Evolutionary conservation across 2,329 filamentous ascomycete species (phyloP), one percentile per base, ranked within the genome.

Genomic region (Sporothrix pseudoabietina): DNA sequence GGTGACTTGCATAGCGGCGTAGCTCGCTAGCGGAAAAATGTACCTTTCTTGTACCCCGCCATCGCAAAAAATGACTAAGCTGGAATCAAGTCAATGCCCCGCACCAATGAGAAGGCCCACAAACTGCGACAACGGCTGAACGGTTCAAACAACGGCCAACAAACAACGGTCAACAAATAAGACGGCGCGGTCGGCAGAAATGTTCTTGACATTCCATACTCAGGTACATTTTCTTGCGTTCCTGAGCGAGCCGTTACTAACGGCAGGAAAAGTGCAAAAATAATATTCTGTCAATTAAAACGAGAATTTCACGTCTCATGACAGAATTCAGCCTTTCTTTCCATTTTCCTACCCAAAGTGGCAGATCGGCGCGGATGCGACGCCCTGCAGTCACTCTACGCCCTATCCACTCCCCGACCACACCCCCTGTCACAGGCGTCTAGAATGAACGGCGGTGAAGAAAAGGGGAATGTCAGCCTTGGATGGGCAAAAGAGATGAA

Each of bases 61-160:
- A 59, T 71, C 14, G 16, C 30, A 52, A 19, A 39, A 39, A 71
- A 44, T 71, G 69, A 71, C 69, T 47, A 71, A 71, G 30, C 22
- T 39, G 54, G n/a, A 14, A 61, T n/a, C 54, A 35, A 61, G 16
- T n/a, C 44, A 44, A 41, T 57, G 35, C 54, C 69, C 69, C 69
- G 69, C 69, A 71, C 69, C 69, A 71, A 71, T 71, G 54, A 61
- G 69, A 71, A 35, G 47, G 44, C 16, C 44, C 65, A 54, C 66
- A 69, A 41, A 41, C 19, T 52, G 66, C 26, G 66, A 69, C 66
- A 68, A 49, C 41, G 63, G 4, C 19, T 22, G 19, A 22, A 54
- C 19, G 52, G 35, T 35, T 22, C 19, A 32, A 22, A 61, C 57
- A 61, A 61, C 57, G 57, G 57, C 39, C 32, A 41, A 65, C 35